Evolutionary conservation across 2,329 filamentous ascomycete genomes (phyloP).

Genomic region (Chrysoporthe deuterocubensis): DNA sequence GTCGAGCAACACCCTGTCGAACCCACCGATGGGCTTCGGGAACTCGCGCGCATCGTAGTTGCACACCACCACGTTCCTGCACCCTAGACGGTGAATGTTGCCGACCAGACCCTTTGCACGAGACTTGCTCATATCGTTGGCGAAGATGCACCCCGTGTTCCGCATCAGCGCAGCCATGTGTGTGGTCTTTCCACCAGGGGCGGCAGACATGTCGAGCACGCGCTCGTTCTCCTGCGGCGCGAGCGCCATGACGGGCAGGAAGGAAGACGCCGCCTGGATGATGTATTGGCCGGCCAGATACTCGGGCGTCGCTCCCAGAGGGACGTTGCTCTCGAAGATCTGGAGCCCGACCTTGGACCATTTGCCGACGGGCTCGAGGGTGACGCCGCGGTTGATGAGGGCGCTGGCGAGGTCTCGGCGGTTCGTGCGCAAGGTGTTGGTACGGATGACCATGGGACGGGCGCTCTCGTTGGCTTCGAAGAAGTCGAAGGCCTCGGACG

Average conservation of each 20-base stretch:
- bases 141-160: slow-evolving; percentile 93
- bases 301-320: slow-evolving; percentile 92
- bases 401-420: slow-evolving; percentile 84
- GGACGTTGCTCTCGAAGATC: slow-evolving; percentile 85
- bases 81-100: slow-evolving; percentile 93
- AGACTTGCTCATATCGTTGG: slow-evolving; percentile 93
- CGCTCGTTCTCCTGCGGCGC: slow-evolving; percentile 92
- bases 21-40: slow-evolving; percentile 91
- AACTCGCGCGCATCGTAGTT: slow-evolving; percentile 95
- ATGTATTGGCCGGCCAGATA: slow-evolving; percentile 98
- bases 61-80: slow-evolving; percentile 92
- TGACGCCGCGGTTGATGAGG: slow-evolving; percentile 94
- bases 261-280: slow-evolving; percentile 93
- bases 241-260: slow-evolving; percentile 96
- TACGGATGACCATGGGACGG: slow-evolving; percentile 91
- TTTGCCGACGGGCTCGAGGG: slow-evolving; percentile 94
- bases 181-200: slow-evolving; percentile 94
- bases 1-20: slow-evolving; percentile 92
- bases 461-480: slow-evolving; percentile 98
- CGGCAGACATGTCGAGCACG: slow-evolving; percentile 90
- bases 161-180: slow-evolving; percentile 97
- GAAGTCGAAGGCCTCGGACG: slow-evolving; percentile 94
- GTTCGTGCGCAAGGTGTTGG: slow-evolving; percentile 86
- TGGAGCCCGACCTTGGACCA: slow-evolving; percentile 98
- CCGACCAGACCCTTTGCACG: slow-evolving; percentile 97